Conservation (phyloP, 306 rosid species). For the Biancaea sappan region DNA sequence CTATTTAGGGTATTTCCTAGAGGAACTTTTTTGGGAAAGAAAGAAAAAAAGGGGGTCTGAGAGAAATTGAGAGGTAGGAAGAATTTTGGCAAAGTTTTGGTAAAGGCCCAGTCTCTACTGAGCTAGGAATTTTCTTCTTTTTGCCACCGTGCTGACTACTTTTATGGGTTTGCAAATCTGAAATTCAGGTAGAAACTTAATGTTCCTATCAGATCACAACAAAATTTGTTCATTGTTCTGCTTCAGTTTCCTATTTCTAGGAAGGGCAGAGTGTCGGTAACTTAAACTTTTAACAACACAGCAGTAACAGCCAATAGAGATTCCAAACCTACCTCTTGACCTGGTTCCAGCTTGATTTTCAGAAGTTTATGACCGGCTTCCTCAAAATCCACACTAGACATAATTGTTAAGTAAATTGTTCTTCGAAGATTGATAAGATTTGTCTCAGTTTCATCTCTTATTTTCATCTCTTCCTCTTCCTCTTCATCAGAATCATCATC, state of each 20-base stretch:
- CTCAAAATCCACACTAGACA: slow-evolving; percentile 98
- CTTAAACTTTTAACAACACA: slow-evolving; percentile 23
- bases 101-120: background rate
- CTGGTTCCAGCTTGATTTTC: slow-evolving; percentile 94
- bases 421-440: slow-evolving; percentile 88
- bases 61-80: no score
- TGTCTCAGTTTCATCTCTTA: slow-evolving; percentile 90
- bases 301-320: slow-evolving; percentile 8
- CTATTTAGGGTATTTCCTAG: background rate
- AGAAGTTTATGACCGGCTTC: slow-evolving; percentile 98
- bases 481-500: slow-evolving; percentile 67
- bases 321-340: slow-evolving; percentile 79
- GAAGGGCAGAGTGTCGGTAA: background rate
- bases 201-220: background rate
- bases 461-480: slow-evolving; percentile 73
- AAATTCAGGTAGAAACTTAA: no score
- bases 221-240: background rate
- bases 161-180: no score
- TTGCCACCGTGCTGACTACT: no score
- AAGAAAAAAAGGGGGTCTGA: no score
- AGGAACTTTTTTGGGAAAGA: background rate
- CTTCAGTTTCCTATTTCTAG: background rate
- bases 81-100: background rate
- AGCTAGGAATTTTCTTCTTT: background rate
- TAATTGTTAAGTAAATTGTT: slow-evolving; percentile 88